Evolutionary conservation across 169 alveolate genomes (phyloP).

Genomic region (Plasmodium sp.): DNA sequence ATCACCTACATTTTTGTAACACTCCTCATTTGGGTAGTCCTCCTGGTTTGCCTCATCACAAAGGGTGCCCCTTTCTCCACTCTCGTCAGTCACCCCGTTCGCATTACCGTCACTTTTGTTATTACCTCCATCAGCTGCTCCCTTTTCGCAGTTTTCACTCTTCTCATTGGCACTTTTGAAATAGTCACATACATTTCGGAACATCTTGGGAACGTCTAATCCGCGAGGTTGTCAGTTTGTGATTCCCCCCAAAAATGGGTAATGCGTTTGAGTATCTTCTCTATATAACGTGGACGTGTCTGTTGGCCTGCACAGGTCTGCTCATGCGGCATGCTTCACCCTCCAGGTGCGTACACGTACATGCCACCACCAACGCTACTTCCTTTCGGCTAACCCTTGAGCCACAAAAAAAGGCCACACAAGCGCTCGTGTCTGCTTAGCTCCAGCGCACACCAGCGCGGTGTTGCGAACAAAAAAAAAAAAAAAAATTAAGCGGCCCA

Average conservation of each 20-base stretch:
- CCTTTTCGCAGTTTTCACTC: slow-evolving; percentile 56
- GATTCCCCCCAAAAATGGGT: not conserved
- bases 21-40: not conserved
- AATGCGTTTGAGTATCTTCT: not conserved
- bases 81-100: slow-evolving; percentile 19
- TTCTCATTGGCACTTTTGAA: slow-evolving; percentile 74
- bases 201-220: slow-evolving; percentile 13
- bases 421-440: not conserved
- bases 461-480: not conserved
- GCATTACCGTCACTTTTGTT: not conserved
- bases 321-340: not conserved
- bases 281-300: not conserved
- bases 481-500: not conserved
- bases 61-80: not conserved
- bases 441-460: not conserved
- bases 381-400: not conserved
- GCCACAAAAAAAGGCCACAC: not conserved
- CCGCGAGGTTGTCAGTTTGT: not conserved
- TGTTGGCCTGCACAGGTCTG: not conserved
- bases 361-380: not conserved
- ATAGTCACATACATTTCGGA: slow-evolving; percentile 34
- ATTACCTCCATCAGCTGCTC: not conserved
- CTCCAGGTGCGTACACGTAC: not conserved
- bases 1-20: not conserved
- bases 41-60: not conserved